Evolutionary conservation across 2,329 filamentous ascomycete species (phyloP).

Genomic region (Ophiostoma australiae): DNA sequence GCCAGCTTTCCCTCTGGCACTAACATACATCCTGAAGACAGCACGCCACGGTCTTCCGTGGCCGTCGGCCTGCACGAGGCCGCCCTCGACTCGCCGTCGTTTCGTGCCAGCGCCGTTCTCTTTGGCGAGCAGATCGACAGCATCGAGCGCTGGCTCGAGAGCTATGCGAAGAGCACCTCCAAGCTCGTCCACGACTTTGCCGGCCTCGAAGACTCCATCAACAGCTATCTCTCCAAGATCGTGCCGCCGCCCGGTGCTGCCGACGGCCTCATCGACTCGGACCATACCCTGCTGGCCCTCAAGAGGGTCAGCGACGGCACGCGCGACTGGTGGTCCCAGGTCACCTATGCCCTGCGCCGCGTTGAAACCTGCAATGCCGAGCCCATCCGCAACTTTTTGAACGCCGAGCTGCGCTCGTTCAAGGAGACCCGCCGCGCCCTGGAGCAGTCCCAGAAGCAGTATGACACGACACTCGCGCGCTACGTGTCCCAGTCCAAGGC

Average conservation of each 20-base stretch:
- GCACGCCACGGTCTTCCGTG: conserved; percentile 38
- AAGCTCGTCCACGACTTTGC: conserved; percentile 59
- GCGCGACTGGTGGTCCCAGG: conserved; percentile 78
- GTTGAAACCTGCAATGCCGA: conserved; percentile 74
- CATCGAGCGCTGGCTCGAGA: conserved; percentile 85
- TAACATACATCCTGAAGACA: background rate
- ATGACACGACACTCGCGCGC: conserved; percentile 73
- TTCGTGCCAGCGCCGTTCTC: conserved; percentile 79
- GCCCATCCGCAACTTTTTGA: conserved; percentile 72
- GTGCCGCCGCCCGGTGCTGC: conserved; percentile 69
- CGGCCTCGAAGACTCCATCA: conserved; percentile 73
- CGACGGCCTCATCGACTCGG: conserved; percentile 81
- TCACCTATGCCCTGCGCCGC: conserved; percentile 68
- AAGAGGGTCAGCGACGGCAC: conserved; percentile 80
- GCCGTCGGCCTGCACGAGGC: conserved; percentile 91
- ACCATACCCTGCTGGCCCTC: conserved; percentile 86
- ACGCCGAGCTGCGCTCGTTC: conserved; percentile 74
- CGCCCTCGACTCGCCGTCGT: conserved; percentile 91
- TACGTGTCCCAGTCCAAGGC: conserved; percentile 84
- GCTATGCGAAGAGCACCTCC: conserved; percentile 49
- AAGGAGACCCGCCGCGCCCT: conserved; percentile 75
- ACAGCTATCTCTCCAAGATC: conserved; percentile 68
- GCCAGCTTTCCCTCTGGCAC: background rate
- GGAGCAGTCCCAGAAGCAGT: conserved; percentile 75
- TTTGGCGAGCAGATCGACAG: conserved; percentile 88